These are phyloP conservation scores for Cryptococcus depauperatus DNA, from an alignment of 1,284 basidiomycete genomes.

Conservation along the genomic window DNA sequence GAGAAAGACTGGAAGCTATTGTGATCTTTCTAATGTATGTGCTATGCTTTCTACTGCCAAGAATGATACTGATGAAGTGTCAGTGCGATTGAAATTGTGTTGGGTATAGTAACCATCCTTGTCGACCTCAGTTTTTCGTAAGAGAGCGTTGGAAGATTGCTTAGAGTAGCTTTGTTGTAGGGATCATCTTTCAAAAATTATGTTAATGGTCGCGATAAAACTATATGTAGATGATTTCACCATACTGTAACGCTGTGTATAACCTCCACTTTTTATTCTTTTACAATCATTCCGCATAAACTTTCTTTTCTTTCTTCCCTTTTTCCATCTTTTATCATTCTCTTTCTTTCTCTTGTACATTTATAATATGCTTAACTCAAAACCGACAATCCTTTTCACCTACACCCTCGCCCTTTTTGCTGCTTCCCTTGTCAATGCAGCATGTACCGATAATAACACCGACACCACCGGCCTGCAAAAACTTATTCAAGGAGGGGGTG, in stretches of 20 bases:
- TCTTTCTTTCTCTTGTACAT: no score
- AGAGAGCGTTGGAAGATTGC: no score
- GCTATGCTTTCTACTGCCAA: slow-evolving; percentile 25
- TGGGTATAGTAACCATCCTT: slow-evolving; percentile 63
- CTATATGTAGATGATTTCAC: no score
- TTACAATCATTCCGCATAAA: no score
- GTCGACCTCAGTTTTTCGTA: slow-evolving; percentile 54
- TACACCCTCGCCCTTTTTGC: slow-evolving; percentile 3
- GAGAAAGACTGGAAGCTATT: slow-evolving; percentile 89
- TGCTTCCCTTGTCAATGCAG: slow-evolving; percentile 9
- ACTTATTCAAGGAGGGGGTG: slow-evolving; percentile 57
- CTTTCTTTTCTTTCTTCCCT: no score
- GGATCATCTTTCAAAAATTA: no score
- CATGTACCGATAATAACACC: slow-evolving; percentile 49
- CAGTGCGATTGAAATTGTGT: slow-evolving; percentile 47
- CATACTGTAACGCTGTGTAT: no score
- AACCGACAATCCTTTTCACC: slow-evolving; percentile 1
- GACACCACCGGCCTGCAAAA: slow-evolving; percentile 59
- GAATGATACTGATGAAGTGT: background rate
- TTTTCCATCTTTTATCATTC: no score
- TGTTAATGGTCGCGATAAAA: no score
- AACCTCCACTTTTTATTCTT: no score
- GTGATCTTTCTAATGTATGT: slow-evolving; percentile 87
- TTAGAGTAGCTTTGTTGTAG: no score
- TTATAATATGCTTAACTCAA: no score